phyloP scores from a whole-genome alignment of 176 grass and related monocot species.

The Bromus sterilis region DNA sequence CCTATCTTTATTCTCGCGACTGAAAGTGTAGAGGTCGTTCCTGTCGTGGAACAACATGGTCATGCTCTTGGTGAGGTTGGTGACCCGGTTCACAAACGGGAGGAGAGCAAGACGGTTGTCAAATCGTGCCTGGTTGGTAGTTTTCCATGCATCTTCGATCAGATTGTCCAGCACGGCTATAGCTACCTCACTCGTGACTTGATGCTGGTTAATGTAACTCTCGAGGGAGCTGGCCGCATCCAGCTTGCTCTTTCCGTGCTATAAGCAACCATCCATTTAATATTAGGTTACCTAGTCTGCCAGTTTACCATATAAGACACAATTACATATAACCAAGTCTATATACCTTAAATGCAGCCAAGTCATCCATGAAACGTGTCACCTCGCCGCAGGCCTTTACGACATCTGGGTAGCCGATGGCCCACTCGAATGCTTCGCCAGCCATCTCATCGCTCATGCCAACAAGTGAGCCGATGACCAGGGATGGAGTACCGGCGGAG shows the following conservation, averaged over 20 bases:
- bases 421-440: constrained; percentile 32
- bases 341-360: constrained; percentile 19
- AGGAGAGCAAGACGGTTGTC: background rate
- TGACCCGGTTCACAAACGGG: background rate
- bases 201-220: background rate
- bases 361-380: constrained; percentile 31
- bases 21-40: constrained; percentile 5
- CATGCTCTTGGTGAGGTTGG: background rate
- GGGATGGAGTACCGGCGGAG: background rate
- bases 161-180: background rate
- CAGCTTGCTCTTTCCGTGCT: constrained; percentile 16
- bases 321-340: background rate
- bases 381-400: background rate
- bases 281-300: too few species aligned
- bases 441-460: constrained; percentile 34
- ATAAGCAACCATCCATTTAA: background rate
- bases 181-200: background rate
- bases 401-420: background rate
- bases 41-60: background rate
- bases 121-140: background rate
- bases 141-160: background rate
- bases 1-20: background rate
- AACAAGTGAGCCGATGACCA: constrained; percentile 3
- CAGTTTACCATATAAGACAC: background rate
- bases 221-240: constrained; percentile 12